Percentiles rank a stretch among this genome's conserved stretches.
These are phyloP conservation scores for Cryptococcus depauperatus DNA, from an alignment of 1,284 basidiomycete genomes.

Conservation along the genomic window DNA sequence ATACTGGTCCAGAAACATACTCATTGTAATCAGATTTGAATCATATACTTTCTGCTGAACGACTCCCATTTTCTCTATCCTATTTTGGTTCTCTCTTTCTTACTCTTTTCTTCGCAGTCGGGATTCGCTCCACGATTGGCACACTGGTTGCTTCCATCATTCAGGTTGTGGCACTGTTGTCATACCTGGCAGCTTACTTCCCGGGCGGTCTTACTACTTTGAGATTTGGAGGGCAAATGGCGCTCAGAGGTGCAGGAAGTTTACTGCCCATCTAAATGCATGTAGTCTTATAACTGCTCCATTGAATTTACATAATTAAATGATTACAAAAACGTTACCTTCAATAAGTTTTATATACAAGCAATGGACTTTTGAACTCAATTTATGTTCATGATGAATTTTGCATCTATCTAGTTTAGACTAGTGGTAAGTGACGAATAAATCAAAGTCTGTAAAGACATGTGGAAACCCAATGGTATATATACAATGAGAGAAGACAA, in stretches of 20 bases:
- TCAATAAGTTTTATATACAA: neutral
- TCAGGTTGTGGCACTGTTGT: slow-evolving; percentile 71
- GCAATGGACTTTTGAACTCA: neutral
- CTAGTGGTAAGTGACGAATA: neutral
- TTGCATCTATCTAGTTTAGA: slow-evolving; percentile 1
- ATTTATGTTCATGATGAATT: neutral
- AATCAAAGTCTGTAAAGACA: neutral
- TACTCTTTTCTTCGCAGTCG: slow-evolving; percentile 82
- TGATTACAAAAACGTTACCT: neutral
- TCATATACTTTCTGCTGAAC: slow-evolving; percentile 74
- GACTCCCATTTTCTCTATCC: slow-evolving; percentile 75
- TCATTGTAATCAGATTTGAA: slow-evolving; percentile 58
- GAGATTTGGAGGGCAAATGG: slow-evolving; percentile 71
- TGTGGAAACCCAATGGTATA: slow-evolving; percentile 10
- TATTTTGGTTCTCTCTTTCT: slow-evolving; percentile 73
- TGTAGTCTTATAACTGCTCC: neutral
- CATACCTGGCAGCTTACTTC: slow-evolving; percentile 85
- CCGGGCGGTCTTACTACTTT: slow-evolving; percentile 67
- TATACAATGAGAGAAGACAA: slow-evolving; percentile 9
- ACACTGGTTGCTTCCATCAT: slow-evolving; percentile 71
- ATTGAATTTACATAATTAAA: too few relatives aligned
- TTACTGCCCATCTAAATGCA: slow-evolving; percentile 59
- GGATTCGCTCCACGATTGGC: slow-evolving; percentile 68
- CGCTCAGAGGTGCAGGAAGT: slow-evolving; percentile 68
- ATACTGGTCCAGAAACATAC: too few relatives aligned